Evolutionary conservation across 257 asterid genomes (phyloP).

Genomic region (Solanum paucissectum): DNA sequence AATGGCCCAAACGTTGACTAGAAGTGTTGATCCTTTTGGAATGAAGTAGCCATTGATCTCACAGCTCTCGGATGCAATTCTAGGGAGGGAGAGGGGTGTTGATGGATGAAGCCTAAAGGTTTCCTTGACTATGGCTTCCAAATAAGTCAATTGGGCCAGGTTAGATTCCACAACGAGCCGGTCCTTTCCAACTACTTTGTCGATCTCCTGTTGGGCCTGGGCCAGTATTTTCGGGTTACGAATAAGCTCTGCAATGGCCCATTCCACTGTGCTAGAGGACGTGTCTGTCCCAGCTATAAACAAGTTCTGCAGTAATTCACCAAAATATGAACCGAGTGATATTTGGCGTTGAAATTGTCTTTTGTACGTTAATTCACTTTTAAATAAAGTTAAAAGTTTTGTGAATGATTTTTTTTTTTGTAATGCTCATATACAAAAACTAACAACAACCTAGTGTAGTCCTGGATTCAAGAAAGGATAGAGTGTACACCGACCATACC

Average conservation of each 20-base stretch:
- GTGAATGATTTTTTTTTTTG: neutral
- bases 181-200: constrained; percentile 40
- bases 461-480: no score
- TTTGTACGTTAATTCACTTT: neutral
- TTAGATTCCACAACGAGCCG: constrained; percentile 54
- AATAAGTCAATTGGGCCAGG: constrained; percentile 33
- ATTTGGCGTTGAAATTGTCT: neutral
- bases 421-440: neutral
- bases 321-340: neutral
- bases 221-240: constrained; percentile 43
- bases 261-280: constrained; percentile 80
- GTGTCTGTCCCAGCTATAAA: constrained; percentile 84
- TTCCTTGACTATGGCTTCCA: constrained; percentile 72
- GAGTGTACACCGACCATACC: neutral
- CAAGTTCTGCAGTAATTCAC: constrained; percentile 32
- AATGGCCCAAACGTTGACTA: constrained; percentile 83
- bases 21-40: constrained; percentile 70
- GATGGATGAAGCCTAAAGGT: constrained; percentile 85
- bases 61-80: constrained; percentile 48
- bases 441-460: neutral
- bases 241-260: constrained; percentile 76
- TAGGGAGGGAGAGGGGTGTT: constrained; percentile 80
- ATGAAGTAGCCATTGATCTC: constrained; percentile 61
- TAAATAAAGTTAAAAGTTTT: neutral
- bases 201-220: constrained; percentile 50